A percentile compares a stretch with the other conserved stretches of the same genome.
Evolutionary conservation across 2,329 filamentous ascomycete genomes (phyloP).

Genomic region (Beauveria varroae): DNA sequence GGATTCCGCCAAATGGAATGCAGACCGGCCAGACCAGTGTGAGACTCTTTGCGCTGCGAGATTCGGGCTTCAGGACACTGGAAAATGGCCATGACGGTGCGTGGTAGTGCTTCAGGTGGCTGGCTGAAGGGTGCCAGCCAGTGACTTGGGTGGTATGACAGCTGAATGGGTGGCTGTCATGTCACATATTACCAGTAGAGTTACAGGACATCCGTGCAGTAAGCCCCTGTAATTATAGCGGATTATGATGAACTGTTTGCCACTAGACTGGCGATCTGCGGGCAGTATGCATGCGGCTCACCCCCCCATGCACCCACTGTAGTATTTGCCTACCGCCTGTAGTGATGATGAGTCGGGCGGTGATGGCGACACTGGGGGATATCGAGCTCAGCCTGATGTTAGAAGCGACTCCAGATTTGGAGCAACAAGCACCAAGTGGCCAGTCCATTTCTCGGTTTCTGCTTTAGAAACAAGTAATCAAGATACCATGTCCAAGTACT

Average conservation of each 20-base stretch:
- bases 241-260: not conserved
- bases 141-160: not conserved
- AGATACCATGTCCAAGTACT: constrained; percentile 1
- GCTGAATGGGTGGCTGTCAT: not conserved
- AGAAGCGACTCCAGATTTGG: not conserved
- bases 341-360: not conserved
- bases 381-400: not conserved
- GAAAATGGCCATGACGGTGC: not conserved
- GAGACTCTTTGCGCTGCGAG: not conserved
- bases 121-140: not conserved
- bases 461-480: not conserved
- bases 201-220: not conserved
- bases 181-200: too few relatives aligned
- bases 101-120: not conserved
- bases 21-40: not conserved
- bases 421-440: not conserved
- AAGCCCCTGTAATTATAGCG: not conserved
- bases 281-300: not conserved
- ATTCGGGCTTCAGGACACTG: not conserved
- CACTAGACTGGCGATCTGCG: not conserved
- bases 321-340: too few relatives aligned
- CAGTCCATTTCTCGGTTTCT: too few relatives aligned
- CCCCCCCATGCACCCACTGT: not conserved
- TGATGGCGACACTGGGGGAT: not conserved
- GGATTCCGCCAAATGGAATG: not conserved